phyloP scores from a whole-genome alignment of 306 rosid species.

The Trifolium fragiferum region DNA sequence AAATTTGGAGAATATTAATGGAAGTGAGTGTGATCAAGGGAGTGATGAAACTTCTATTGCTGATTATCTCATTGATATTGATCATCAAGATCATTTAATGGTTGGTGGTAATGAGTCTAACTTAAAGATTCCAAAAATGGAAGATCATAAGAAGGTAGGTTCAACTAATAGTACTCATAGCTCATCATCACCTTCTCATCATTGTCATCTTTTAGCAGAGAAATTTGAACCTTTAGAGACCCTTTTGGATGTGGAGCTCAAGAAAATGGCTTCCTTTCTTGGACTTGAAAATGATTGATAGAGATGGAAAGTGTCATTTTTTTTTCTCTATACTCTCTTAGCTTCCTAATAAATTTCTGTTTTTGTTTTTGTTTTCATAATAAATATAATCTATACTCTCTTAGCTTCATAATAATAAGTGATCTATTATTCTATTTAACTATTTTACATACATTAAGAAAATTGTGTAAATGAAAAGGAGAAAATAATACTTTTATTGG shows the following conservation, averaged over 20 bases:
- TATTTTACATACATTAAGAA: no score
- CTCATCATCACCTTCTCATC: slow-evolving; percentile 40
- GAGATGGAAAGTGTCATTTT: no score
- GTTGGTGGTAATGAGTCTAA: slow-evolving; percentile 33
- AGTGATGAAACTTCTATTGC: slow-evolving; percentile 40
- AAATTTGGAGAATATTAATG: slow-evolving; percentile 10
- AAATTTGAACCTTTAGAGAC: slow-evolving; percentile 44
- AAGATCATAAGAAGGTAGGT: slow-evolving; percentile 29
- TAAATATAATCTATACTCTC: background rate
- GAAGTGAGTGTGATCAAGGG: background rate
- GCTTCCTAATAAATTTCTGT: no score
- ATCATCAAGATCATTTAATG: slow-evolving; percentile 14
- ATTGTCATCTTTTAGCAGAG: slow-evolving; percentile 24
- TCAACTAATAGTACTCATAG: slow-evolving; percentile 39
- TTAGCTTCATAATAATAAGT: no score
- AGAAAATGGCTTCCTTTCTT: slow-evolving; percentile 51
- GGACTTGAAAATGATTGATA: slow-evolving; percentile 46
- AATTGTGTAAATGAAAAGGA: no score
- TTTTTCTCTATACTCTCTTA: no score
- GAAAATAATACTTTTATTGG: no score
- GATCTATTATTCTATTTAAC: no score
- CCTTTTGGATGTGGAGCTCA: slow-evolving; percentile 48
- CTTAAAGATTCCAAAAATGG: slow-evolving; percentile 28
- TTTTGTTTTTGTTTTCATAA: no score
- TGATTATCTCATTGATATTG: slow-evolving; percentile 47